Conservation (phyloP, 2,329 filamentous ascomycete genomes). For the Stachybotrys chlorohalonatus region DNA sequence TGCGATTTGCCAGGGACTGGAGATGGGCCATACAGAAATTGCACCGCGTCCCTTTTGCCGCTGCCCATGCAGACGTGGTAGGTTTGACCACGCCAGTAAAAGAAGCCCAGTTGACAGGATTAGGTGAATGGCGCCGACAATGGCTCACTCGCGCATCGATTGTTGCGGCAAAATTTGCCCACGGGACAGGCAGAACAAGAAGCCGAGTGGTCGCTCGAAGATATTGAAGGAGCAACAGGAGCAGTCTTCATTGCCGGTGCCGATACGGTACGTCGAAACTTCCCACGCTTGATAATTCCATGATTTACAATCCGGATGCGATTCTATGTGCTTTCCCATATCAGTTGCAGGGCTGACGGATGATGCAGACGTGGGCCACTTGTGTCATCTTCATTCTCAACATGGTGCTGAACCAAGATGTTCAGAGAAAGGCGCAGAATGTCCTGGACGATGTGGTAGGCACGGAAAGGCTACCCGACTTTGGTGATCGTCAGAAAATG, state of each 20-base stretch:
- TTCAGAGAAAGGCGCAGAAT: slow-evolving; percentile 36
- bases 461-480: slow-evolving; percentile 30
- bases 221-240: slow-evolving; percentile 40
- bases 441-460: slow-evolving; percentile 35
- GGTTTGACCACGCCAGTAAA: slow-evolving; percentile 1
- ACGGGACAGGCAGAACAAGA: slow-evolving; percentile 6
- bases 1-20: slow-evolving; percentile 22
- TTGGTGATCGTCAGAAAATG: slow-evolving; percentile 32
- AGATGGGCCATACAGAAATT: slow-evolving; percentile 22
- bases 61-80: slow-evolving; percentile 16
- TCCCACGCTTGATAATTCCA: background rate
- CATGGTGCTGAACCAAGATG: slow-evolving; percentile 29
- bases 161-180: slow-evolving; percentile 9
- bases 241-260: slow-evolving; percentile 40
- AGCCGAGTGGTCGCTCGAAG: slow-evolving; percentile 22
- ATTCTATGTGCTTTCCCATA: background rate
- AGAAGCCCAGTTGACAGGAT: background rate
- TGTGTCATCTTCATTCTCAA: slow-evolving; percentile 31
- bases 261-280: slow-evolving; percentile 22
- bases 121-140: slow-evolving; percentile 7
- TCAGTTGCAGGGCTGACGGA: background rate
- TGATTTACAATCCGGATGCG: background rate
- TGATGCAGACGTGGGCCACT: slow-evolving; percentile 15
- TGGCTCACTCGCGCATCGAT: slow-evolving; percentile 14
- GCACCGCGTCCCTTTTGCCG: slow-evolving; percentile 21